Conservation (phyloP, 129 eudicot species). For the Lactuca sativa region DNA sequence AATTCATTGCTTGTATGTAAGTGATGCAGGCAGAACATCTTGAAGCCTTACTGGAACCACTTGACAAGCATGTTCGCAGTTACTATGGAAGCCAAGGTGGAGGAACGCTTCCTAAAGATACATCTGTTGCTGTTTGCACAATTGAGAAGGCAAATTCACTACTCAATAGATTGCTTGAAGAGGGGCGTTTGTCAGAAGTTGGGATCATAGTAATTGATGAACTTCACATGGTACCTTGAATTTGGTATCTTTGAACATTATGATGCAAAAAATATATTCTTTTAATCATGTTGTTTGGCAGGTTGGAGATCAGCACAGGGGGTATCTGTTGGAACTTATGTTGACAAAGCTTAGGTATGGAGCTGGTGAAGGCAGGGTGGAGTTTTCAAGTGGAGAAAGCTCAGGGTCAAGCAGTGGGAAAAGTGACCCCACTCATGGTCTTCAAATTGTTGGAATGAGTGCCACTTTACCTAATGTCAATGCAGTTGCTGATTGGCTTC, state of each 20-base stretch:
- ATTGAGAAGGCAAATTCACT: conserved; percentile 96
- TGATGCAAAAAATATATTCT: conserved; percentile 10
- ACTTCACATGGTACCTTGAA: conserved; percentile 84
- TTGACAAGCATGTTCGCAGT: conserved; percentile 87
- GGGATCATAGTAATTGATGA: conserved; percentile 98
- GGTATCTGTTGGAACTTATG: conserved; percentile 93
- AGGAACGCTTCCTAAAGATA: conserved; percentile 95
- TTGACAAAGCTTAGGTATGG: conserved; percentile 95
- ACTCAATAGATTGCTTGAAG: conserved; percentile 86
- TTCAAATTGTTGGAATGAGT: conserved; percentile 99
- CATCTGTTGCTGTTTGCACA: conserved; percentile 97
- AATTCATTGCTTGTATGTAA: conserved; percentile 10
- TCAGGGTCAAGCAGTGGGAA: conserved; percentile 80
- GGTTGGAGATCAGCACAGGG: conserved; percentile 98
- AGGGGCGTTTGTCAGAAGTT: conserved; percentile 93
- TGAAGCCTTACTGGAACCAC: conserved; percentile 81
- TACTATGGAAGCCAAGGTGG: conserved; percentile 98
- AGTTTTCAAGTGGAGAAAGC: conserved; percentile 87
- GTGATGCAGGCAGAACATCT: conserved; percentile 88
- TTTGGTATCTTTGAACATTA: conserved; percentile 14
- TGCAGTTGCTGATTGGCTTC: conserved; percentile 99
- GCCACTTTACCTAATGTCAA: conserved; percentile 97
- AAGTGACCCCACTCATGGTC: conserved; percentile 66
- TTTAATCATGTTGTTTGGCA: conserved; percentile 30
- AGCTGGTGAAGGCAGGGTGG: conserved; percentile 88